These are phyloP conservation scores for Tardiomyces blankii DNA, from an alignment of 1,139 yeast genomes.

Conservation along the genomic window DNA sequence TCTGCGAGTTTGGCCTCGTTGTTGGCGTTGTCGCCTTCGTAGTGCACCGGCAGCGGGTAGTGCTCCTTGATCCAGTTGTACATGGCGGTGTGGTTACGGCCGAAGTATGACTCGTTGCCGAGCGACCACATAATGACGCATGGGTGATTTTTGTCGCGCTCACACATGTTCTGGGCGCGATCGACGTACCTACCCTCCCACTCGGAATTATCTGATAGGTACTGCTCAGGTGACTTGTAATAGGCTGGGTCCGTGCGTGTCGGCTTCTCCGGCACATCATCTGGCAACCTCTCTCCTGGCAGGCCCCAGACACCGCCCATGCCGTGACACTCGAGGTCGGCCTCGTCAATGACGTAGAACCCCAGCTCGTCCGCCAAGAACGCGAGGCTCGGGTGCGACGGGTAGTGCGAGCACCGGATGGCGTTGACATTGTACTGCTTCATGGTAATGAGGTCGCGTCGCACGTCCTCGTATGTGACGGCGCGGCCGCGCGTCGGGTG, in stretches of 20 bases:
- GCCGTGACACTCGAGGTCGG: constrained; percentile 31
- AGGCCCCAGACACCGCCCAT: constrained; percentile 16
- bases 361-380: constrained; percentile 22
- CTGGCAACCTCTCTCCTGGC: constrained; percentile 7
- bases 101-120: constrained; percentile 30
- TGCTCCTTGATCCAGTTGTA: constrained; percentile 17
- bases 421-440: constrained; percentile 28
- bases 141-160: constrained; percentile 27
- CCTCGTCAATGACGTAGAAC: constrained; percentile 28
- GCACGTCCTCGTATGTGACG: constrained; percentile 23
- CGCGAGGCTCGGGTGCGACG: constrained; percentile 18
- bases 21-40: constrained; percentile 21
- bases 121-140: constrained; percentile 29
- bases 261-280: constrained; percentile 4
- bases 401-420: constrained; percentile 29
- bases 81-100: constrained; percentile 26
- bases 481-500: constrained; percentile 28
- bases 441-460: constrained; percentile 24
- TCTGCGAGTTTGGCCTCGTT: constrained; percentile 21
- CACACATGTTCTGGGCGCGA: constrained; percentile 23
- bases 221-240: not conserved
- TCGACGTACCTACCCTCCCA: constrained; percentile 28
- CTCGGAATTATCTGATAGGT: constrained; percentile 17
- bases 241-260: not conserved
- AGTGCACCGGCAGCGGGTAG: constrained; percentile 27